A percentile compares a stretch with the other conserved stretches of the same genome.
phyloP scores from a whole-genome alignment of 139 green algal species.

The Volvox reticuliferus region DNA sequence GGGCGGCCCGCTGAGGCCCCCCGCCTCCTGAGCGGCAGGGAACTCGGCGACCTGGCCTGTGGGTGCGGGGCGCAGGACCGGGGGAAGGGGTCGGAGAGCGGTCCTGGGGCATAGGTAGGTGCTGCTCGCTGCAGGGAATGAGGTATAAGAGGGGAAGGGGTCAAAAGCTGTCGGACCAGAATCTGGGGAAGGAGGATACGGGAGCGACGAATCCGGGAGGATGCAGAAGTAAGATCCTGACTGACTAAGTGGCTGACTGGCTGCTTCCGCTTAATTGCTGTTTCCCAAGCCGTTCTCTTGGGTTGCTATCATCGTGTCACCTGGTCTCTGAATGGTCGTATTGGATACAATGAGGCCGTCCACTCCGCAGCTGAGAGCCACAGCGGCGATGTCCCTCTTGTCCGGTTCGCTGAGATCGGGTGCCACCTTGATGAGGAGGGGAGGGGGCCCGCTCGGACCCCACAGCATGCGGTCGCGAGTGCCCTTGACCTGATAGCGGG shows the following conservation, averaged over 20 bases:
- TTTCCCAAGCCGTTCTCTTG: too few species aligned
- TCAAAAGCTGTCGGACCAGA: too few species aligned
- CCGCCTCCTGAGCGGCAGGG: constrained; percentile 74
- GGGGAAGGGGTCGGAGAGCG: too few species aligned
- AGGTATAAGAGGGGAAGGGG: too few species aligned
- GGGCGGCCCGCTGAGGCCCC: constrained; percentile 91
- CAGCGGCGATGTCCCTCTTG: constrained; percentile 89
- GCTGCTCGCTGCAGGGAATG: too few species aligned
- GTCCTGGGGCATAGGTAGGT: too few species aligned
- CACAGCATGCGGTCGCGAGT: constrained; percentile 82
- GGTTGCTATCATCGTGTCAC: constrained; percentile 13
- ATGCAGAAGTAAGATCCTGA: too few species aligned
- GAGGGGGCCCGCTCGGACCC: constrained; percentile 46
- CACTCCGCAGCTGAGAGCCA: constrained; percentile 74
- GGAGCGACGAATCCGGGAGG: too few species aligned
- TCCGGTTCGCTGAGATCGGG: constrained; percentile 91
- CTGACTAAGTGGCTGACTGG: too few species aligned
- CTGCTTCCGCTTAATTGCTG: too few species aligned
- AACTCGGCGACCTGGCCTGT: constrained; percentile 64
- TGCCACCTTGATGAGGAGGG: constrained; percentile 72
- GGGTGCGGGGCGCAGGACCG: neutral
- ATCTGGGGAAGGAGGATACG: too few species aligned
- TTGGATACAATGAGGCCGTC: constrained; percentile 95
- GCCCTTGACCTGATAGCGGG: constrained; percentile 64
- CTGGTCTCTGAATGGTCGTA: constrained; percentile 93